phyloP scores from a whole-genome alignment of 495 filamentous ascomycete species.

The Podospora fimiseda region DNA sequence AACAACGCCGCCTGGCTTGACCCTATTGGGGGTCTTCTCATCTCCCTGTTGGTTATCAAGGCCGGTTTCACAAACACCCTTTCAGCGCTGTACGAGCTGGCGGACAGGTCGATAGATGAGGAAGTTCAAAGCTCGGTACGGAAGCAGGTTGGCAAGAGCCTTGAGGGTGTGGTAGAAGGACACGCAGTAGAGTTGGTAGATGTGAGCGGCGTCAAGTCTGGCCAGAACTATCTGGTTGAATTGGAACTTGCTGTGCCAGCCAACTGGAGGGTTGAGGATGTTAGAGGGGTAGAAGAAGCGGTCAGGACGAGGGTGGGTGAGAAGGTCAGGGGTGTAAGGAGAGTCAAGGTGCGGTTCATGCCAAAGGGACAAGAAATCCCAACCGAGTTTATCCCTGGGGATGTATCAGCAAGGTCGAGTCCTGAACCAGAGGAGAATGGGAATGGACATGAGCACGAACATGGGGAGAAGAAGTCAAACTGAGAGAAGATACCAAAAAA shows the following conservation, averaged over 20 bases:
- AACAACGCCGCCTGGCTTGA: constrained; percentile 83
- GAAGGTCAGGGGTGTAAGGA: constrained; percentile 73
- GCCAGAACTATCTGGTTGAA: constrained; percentile 91
- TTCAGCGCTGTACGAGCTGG: constrained; percentile 75
- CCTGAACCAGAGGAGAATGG: constrained; percentile 61
- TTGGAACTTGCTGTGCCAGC: constrained; percentile 73
- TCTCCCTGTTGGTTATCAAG: constrained; percentile 86
- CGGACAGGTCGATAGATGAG: constrained; percentile 79
- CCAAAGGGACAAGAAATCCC: constrained; percentile 51
- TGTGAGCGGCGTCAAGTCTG: constrained; percentile 83
- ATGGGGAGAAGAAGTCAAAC: constrained; percentile 9
- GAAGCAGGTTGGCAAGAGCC: constrained; percentile 53
- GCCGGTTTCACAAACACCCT: constrained; percentile 84
- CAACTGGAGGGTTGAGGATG: constrained; percentile 62
- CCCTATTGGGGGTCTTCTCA: constrained; percentile 86
- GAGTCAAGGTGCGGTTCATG: constrained; percentile 75
- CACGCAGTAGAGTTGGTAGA: constrained; percentile 56
- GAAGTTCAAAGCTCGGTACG: constrained; percentile 69
- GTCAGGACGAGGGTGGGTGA: constrained; percentile 63
- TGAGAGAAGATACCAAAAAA: background rate
- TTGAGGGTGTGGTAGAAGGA: constrained; percentile 42
- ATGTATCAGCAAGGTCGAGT: constrained; percentile 54
- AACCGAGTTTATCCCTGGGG: constrained; percentile 72
- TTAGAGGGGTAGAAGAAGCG: constrained; percentile 60
- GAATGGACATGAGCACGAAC: constrained; percentile 31